These are phyloP conservation scores for Sugiyamaella paludigena DNA, from an alignment of 1,139 yeast species.

Conservation along the genomic window DNA sequence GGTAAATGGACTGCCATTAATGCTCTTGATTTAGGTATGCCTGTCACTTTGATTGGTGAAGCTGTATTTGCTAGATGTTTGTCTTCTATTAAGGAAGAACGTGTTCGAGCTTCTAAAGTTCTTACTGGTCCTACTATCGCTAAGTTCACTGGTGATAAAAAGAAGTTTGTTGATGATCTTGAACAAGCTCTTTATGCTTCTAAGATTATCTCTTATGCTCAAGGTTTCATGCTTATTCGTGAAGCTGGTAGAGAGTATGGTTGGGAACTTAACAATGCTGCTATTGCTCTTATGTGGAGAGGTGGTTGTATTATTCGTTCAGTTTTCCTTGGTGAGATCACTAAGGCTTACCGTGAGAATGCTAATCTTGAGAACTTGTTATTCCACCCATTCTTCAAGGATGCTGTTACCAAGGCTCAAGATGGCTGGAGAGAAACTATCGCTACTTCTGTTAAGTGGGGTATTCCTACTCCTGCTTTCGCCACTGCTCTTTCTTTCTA, in stretches of 20 bases:
- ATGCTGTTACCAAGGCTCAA: conserved; percentile 92
- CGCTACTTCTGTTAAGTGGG: conserved; percentile 72
- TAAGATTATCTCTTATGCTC: conserved; percentile 96
- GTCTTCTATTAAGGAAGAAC: conserved; percentile 88
- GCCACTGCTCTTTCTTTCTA: conserved; percentile 95
- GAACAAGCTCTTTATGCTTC: conserved; percentile 99
- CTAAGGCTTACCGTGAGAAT: conserved; percentile 90
- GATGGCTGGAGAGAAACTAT: conserved; percentile 91
- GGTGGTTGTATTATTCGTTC: conserved; percentile 99
- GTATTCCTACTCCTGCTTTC: conserved; percentile 98
- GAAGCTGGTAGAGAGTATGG: conserved; percentile 97
- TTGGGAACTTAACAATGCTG: conserved; percentile 97
- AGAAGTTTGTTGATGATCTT: conserved; percentile 84
- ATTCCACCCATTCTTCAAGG: conserved; percentile 91
- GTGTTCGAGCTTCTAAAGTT: conserved; percentile 76
- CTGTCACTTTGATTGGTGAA: conserved; percentile 97
- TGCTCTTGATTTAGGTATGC: conserved; percentile 97
- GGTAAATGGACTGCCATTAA: conserved; percentile 99
- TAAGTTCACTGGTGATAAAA: conserved; percentile 65
- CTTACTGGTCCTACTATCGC: conserved; percentile 73
- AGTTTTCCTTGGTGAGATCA: conserved; percentile 95
- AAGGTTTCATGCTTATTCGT: conserved; percentile 98
- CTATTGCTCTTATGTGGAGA: conserved; percentile 99
- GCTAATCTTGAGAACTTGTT: conserved; percentile 93
- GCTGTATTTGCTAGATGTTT: conserved; percentile 97